These are phyloP conservation scores for Eucalyptus pauciflora DNA, from an alignment of 345 rosid species.

Conservation along the genomic window DNA sequence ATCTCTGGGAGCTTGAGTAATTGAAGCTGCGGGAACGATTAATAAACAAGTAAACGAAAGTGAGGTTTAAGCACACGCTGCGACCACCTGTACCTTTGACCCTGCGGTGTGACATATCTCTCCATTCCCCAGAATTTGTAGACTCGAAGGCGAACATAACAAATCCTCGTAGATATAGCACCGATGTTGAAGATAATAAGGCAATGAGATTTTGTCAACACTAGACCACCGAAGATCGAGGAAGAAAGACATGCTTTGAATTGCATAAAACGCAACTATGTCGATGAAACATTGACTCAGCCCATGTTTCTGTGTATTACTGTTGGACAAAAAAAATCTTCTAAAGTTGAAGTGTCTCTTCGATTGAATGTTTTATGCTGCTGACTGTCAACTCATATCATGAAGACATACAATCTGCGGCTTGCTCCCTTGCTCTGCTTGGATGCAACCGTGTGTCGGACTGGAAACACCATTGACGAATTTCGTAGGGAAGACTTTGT, in stretches of 20 bases:
- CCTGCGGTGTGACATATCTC: background rate
- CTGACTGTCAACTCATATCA: background rate
- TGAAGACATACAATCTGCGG: background rate
- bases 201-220: background rate
- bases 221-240: background rate
- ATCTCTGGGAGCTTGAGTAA: background rate
- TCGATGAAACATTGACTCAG: background rate
- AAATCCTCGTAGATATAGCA: background rate
- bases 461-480: conserved; percentile 89
- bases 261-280: background rate
- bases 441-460: conserved; percentile 61
- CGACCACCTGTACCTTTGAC: background rate
- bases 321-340: background rate
- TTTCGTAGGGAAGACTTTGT: conserved; percentile 58
- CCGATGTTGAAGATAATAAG: background rate
- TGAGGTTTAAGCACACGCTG: background rate
- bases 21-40: background rate
- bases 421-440: conserved; percentile 33
- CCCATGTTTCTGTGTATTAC: background rate
- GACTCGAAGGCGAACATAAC: background rate
- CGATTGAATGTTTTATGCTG: background rate
- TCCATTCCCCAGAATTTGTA: background rate
- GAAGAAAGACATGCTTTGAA: background rate
- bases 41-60: background rate
- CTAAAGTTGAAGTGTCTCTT: background rate